Percentiles rank a stretch among this genome's conserved stretches.
phyloP scores from a whole-genome alignment of 1,139 yeast genomes.

The Yamadazyma diospyri region DNA sequence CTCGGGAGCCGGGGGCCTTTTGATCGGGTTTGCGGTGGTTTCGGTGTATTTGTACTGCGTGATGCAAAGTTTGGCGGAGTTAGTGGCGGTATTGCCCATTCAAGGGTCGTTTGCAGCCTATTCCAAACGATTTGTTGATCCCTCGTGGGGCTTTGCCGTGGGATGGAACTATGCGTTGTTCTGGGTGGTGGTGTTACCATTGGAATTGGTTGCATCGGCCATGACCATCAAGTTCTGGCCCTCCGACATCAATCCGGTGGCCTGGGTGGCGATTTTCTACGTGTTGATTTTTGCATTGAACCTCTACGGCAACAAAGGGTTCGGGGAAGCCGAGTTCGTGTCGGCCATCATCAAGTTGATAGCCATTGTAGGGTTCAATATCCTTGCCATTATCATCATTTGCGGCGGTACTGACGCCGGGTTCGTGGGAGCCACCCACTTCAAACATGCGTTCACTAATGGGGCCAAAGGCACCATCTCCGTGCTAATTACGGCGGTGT shows the following conservation, averaged over 20 bases:
- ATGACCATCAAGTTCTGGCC: constrained; percentile 68
- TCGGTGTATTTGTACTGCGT: constrained; percentile 54
- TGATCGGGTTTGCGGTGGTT: constrained; percentile 43
- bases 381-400: constrained; percentile 63
- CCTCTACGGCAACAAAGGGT: constrained; percentile 59
- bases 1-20: constrained; percentile 40
- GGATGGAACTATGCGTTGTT: constrained; percentile 69
- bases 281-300: constrained; percentile 54
- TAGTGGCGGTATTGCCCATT: constrained; percentile 64
- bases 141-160: constrained; percentile 73
- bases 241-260: constrained; percentile 52
- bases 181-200: constrained; percentile 67
- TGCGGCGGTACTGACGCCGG: constrained; percentile 65
- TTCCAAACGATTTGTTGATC: constrained; percentile 62
- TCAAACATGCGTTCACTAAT: constrained; percentile 58
- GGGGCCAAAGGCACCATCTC: constrained; percentile 54
- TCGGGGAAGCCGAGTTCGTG: constrained; percentile 66
- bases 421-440: constrained; percentile 52
- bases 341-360: constrained; percentile 58
- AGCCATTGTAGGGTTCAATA: constrained; percentile 64
- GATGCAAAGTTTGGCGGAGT: constrained; percentile 66
- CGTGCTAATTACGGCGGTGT: constrained; percentile 41
- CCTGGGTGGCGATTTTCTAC: constrained; percentile 65
- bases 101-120: constrained; percentile 71
- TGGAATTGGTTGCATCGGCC: constrained; percentile 71